Conservation (phyloP, 306 rosid genomes). For the Trifolium fragiferum region DNA sequence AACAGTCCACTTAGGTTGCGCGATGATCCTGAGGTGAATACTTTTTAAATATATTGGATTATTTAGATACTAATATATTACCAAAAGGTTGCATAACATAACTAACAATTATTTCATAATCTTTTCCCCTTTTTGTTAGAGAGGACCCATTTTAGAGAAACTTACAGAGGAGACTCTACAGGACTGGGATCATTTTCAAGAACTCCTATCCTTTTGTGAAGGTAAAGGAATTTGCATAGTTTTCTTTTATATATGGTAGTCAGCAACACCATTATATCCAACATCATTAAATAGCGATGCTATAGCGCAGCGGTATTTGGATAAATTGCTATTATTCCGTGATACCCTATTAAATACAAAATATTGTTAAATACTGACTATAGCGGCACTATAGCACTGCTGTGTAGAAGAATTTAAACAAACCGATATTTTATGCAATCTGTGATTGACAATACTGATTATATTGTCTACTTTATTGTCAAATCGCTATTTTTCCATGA, state of each 20-base stretch:
- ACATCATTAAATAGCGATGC: not conserved
- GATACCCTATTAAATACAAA: not conserved
- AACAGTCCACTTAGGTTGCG: constrained; percentile 84
- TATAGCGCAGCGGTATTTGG: not conserved
- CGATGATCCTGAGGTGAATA: constrained; percentile 95
- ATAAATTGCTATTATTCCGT: not conserved
- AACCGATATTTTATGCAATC: not conserved
- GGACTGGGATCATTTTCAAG: constrained; percentile 89
- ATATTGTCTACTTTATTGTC: constrained; percentile 28
- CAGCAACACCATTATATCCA: not conserved
- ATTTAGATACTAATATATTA: constrained; percentile 12
- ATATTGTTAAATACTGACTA: not conserved
- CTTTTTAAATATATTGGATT: constrained; percentile 23
- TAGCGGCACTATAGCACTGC: not conserved
- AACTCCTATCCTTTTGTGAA: constrained; percentile 89
- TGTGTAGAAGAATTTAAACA: not conserved
- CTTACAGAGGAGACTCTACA: constrained; percentile 84
- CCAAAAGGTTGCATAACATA: constrained; percentile 31
- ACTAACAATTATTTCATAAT: constrained; percentile 40
- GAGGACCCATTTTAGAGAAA: constrained; percentile 88
- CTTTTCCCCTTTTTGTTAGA: constrained; percentile 54
- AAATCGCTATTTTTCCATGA: not conserved
- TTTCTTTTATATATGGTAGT: constrained; percentile 38
- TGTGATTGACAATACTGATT: not conserved
- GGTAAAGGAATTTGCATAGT: constrained; percentile 57